Percentiles rank a stretch among this genome's conserved stretches.
phyloP scores from a whole-genome alignment of 2,329 filamentous ascomycete genomes.

The Harringtonia aguacate region DNA sequence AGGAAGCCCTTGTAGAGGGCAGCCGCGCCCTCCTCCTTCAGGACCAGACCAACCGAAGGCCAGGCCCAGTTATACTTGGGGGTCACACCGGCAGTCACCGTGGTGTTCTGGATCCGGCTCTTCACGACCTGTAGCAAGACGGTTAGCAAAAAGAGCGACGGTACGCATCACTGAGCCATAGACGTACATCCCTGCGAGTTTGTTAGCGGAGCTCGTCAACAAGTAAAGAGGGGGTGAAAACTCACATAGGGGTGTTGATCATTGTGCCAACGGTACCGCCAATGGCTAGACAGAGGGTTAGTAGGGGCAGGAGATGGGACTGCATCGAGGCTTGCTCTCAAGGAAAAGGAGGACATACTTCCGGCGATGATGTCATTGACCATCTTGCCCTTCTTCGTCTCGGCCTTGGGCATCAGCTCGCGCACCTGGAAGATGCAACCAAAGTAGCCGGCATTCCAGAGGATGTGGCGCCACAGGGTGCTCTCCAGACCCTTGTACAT shows the following conservation, averaged over 20 bases:
- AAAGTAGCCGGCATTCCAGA: conserved; percentile 94
- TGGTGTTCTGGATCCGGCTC: conserved; percentile 91
- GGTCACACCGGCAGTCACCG: conserved; percentile 66
- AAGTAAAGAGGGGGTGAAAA: conserved; percentile 39
- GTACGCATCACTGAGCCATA: not conserved
- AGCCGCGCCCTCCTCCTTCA: conserved; percentile 83
- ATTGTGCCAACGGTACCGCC: conserved; percentile 86
- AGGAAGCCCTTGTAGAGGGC: conserved; percentile 97
- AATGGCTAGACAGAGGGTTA: conserved; percentile 29
- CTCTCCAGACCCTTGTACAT: conserved; percentile 96
- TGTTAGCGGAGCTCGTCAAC: not conserved
- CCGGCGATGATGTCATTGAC: conserved; percentile 82
- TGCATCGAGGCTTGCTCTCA: too few species aligned
- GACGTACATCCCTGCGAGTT: conserved; percentile 4
- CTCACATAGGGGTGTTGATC: conserved; percentile 90
- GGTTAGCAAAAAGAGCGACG: conserved; percentile 2
- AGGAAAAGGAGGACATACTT: conserved; percentile 18
- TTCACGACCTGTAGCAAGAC: conserved; percentile 64
- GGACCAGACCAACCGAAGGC: conserved; percentile 74
- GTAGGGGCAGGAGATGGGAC: not conserved
- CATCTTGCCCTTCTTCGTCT: conserved; percentile 72
- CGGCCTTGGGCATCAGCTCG: conserved; percentile 67
- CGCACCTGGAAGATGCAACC: conserved; percentile 98
- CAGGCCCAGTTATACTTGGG: conserved; percentile 99
- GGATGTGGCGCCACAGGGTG: conserved; percentile 82